Conservation (phyloP, 2,329 filamentous ascomycete species). For the Pseudogymnoascus verrucosus region DNA sequence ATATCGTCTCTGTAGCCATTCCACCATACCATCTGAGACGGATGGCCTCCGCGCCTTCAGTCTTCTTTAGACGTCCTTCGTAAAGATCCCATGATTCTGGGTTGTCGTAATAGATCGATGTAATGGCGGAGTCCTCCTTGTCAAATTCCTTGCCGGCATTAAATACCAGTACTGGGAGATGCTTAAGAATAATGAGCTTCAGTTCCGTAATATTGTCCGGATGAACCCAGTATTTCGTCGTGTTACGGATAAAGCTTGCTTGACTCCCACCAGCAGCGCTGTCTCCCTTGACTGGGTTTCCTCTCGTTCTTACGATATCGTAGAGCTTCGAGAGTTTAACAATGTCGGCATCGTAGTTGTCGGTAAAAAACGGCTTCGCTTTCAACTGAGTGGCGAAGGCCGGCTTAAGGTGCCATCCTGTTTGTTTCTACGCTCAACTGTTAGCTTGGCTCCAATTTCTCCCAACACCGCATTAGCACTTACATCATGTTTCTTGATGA, state of each 20-base stretch:
- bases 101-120: constrained; percentile 98
- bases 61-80: constrained; percentile 90
- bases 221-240: constrained; percentile 99
- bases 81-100: constrained; percentile 91
- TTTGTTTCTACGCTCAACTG: constrained; percentile 64
- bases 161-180: constrained; percentile 93
- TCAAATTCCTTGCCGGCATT: constrained; percentile 97
- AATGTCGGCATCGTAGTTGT: constrained; percentile 95
- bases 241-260: constrained; percentile 93
- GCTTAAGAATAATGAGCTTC: constrained; percentile 96
- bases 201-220: constrained; percentile 96
- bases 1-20: constrained; percentile 92
- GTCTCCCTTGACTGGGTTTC: constrained; percentile 87
- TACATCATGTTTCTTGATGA: constrained; percentile 99
- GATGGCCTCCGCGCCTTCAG: constrained; percentile 93
- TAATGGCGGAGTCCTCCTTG: constrained; percentile 82
- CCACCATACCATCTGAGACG: constrained; percentile 95
- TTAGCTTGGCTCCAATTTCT: background rate
- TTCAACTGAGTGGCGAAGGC: constrained; percentile 94
- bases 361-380: constrained; percentile 96
- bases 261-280: constrained; percentile 84
- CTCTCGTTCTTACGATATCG: constrained; percentile 86
- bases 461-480: constrained; percentile 28
- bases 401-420: constrained; percentile 83
- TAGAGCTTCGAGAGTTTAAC: constrained; percentile 93